phyloP scores from a whole-genome alignment of 441 rosid species.

The Lepidium campestre region DNA sequence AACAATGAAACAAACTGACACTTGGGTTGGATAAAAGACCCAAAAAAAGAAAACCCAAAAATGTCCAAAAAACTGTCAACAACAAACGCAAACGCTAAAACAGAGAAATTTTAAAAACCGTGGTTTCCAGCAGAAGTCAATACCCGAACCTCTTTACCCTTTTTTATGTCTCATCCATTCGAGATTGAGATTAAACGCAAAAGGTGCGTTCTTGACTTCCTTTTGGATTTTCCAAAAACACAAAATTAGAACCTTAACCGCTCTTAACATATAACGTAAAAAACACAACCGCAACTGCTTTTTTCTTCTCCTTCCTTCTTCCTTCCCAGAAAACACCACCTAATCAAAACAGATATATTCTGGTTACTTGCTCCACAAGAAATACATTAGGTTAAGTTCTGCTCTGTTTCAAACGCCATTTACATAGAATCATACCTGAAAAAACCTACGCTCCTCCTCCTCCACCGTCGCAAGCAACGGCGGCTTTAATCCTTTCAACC shows the following conservation, averaged over 20 bases:
- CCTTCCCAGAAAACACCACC: no score
- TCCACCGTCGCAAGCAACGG: slow-evolving; percentile 34
- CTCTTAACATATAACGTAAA: no score
- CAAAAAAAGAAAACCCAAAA: not conserved
- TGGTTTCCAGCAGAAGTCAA: slow-evolving; percentile 59
- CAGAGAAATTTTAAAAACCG: not conserved
- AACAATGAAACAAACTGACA: slow-evolving; percentile 14
- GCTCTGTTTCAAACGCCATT: not conserved
- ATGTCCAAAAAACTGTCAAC: slow-evolving; percentile 9
- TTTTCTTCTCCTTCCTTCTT: no score
- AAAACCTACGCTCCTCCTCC: slow-evolving; percentile 7
- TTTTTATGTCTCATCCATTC: slow-evolving; percentile 15
- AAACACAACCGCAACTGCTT: no score
- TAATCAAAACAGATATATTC: not conserved
- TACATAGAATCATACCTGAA: slow-evolving; percentile 32
- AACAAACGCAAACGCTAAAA: slow-evolving; percentile 4
- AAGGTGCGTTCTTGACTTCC: slow-evolving; percentile 99
- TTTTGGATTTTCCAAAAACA: slow-evolving; percentile 25
- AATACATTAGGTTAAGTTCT: not conserved
- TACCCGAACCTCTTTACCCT: slow-evolving; percentile 68
- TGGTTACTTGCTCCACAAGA: slow-evolving; percentile 13
- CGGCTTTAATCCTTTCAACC: slow-evolving; percentile 80
- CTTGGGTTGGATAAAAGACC: not conserved
- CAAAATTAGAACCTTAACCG: not conserved
- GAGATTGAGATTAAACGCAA: slow-evolving; percentile 33